Conservation (phyloP, 257 asterid genomes). For the Ligustrum vulgare region DNA sequence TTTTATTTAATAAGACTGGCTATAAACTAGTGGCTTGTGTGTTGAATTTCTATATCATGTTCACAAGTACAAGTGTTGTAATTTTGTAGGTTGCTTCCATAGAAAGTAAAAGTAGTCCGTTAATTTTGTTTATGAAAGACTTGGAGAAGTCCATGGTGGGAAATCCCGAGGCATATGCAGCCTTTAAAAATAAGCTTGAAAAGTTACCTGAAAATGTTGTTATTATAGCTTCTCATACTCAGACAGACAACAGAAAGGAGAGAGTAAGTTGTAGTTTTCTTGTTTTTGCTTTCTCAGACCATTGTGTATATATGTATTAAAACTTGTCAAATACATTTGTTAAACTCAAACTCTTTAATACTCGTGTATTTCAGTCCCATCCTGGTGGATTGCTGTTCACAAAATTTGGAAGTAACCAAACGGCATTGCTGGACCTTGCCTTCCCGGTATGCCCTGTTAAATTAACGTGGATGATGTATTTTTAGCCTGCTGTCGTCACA, state of each 20-base stretch:
- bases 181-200: conserved; percentile 73
- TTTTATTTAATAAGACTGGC: conserved; percentile 9
- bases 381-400: conserved; percentile 82
- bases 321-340: neutral
- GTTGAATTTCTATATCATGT: conserved; percentile 11
- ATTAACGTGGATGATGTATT: neutral
- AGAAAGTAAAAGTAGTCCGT: conserved; percentile 64
- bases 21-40: conserved; percentile 3
- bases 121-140: conserved; percentile 78
- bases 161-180: conserved; percentile 63
- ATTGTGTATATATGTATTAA: neutral
- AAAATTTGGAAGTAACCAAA: conserved; percentile 86
- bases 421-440: conserved; percentile 88
- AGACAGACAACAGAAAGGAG: conserved; percentile 78
- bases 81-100: conserved; percentile 58
- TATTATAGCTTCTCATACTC: conserved; percentile 79
- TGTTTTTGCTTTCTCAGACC: neutral
- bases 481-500: no score
- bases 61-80: neutral
- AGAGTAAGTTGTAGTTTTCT: conserved; percentile 54
- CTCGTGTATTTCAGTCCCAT: conserved; percentile 55
- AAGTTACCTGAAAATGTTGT: conserved; percentile 71
- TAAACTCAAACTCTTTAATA: conserved; percentile 4
- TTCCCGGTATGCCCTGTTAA: conserved; percentile 62
- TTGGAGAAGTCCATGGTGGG: conserved; percentile 76